Evolutionary conservation across 2,329 filamentous ascomycete species (phyloP).

Genomic region (Teratosphaeria gauchensis): DNA sequence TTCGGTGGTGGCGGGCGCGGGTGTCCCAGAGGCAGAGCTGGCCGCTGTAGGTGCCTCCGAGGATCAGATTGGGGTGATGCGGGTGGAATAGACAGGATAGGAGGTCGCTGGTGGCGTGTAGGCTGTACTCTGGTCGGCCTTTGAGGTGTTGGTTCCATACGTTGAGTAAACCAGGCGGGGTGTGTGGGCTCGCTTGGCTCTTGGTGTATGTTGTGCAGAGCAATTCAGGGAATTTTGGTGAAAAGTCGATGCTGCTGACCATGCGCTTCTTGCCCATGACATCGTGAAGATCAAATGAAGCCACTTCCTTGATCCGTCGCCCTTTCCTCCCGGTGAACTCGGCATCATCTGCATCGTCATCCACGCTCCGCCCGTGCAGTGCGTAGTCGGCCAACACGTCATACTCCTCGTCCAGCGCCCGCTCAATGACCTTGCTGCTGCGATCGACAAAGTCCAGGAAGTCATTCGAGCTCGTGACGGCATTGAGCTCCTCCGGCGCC

Average conservation of each 20-base stretch:
- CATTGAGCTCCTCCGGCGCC: slow-evolving; percentile 74
- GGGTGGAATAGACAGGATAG: slow-evolving; percentile 96
- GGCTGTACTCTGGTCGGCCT: slow-evolving; percentile 88
- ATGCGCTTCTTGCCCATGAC: slow-evolving; percentile 97
- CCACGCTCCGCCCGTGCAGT: slow-evolving; percentile 60
- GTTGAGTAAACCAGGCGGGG: slow-evolving; percentile 85
- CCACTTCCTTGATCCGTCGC: slow-evolving; percentile 71
- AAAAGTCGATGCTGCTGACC: slow-evolving; percentile 93
- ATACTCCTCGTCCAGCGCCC: slow-evolving; percentile 89
- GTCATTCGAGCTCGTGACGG: slow-evolving; percentile 83
- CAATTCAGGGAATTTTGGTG: slow-evolving; percentile 81
- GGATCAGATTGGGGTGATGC: slow-evolving; percentile 91
- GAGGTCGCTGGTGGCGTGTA: slow-evolving; percentile 92
- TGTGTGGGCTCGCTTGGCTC: slow-evolving; percentile 55
- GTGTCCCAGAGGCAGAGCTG: slow-evolving; percentile 98
- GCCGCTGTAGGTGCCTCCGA: slow-evolving; percentile 92
- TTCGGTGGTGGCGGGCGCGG: slow-evolving; percentile 59
- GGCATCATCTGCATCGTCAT: slow-evolving; percentile 68
- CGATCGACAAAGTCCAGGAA: slow-evolving; percentile 93
- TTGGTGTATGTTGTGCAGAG: slow-evolving; percentile 94
- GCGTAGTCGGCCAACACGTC: slow-evolving; percentile 94
- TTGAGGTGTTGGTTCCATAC: slow-evolving; percentile 97
- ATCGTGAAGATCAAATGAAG: slow-evolving; percentile 73
- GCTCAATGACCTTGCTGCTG: slow-evolving; percentile 93
- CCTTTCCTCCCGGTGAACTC: slow-evolving; percentile 64